Percentiles rank a stretch among this genome's conserved stretches.
These are phyloP conservation scores for Pseudozyma tsukubaensis DNA, from an alignment of 1,284 basidiomycete species.

Conservation along the genomic window DNA sequence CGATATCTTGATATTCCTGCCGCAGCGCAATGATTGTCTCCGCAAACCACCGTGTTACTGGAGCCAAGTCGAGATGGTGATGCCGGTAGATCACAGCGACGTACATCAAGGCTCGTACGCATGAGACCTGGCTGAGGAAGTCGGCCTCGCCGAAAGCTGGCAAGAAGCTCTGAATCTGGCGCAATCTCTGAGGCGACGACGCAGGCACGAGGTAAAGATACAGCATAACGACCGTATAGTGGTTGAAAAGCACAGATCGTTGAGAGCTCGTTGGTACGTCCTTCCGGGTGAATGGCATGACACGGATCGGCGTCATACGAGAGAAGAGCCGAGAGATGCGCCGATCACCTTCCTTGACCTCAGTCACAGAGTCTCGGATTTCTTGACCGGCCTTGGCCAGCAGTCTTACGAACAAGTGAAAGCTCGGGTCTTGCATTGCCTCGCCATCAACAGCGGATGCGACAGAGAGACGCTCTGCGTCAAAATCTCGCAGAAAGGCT, in stretches of 20 bases:
- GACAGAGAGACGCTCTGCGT: conserved; percentile 27
- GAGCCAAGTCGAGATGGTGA: conserved; percentile 73
- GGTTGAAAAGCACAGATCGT: conserved; percentile 85
- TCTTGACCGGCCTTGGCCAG: conserved; percentile 74
- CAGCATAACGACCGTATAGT: conserved; percentile 82
- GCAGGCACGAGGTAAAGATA: conserved; percentile 79
- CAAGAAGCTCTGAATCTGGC: conserved; percentile 77
- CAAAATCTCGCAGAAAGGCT: conserved; percentile 76
- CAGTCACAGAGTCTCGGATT: conserved; percentile 50
- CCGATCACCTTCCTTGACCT: conserved; percentile 53
- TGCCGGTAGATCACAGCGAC: conserved; percentile 78
- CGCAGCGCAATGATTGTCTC: conserved; percentile 76
- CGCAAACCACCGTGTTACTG: conserved; percentile 77
- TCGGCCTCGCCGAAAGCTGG: conserved; percentile 77
- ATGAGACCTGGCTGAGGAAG: conserved; percentile 77
- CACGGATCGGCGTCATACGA: conserved; percentile 80
- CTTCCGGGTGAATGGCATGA: conserved; percentile 70
- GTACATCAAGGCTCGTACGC: conserved; percentile 82
- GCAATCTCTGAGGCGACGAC: conserved; percentile 74
- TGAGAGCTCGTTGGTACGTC: conserved; percentile 73
- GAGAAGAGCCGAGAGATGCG: conserved; percentile 80
- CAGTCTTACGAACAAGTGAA: conserved; percentile 83
- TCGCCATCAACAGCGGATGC: conserved; percentile 56
- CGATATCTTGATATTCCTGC: conserved; percentile 72
- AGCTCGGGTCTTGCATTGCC: conserved; percentile 76